Base-by-base conservation (phyloP, 306 rosid genomes). In the Gastrolobium villosum region DNA sequence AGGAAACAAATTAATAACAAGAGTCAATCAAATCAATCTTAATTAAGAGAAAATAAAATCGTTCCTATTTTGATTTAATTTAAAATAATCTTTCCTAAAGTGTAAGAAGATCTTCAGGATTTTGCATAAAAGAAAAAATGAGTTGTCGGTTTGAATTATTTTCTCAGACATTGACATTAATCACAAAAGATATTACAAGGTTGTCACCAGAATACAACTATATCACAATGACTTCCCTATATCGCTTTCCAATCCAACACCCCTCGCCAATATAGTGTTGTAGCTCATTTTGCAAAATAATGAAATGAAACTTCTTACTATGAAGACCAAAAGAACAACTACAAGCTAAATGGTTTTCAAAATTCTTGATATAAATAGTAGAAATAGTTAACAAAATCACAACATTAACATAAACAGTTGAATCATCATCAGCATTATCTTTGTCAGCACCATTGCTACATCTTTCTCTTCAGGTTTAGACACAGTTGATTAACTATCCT, bases 371-470 rank as follows among this genome's bases (percentile, higher is more conserved):
- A 36, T 37, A 37, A 20, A 20, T 10, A 9, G 53, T 3, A 72
- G 65, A 13, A 39, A 56, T 43, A 5, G 36, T 28, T 72, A n/a
- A 70, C 14, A 50, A 49, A 50, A 54, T 34, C n/a, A 49, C 5
- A 50, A 37, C n/a, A 9, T 34, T 50, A 50, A 39, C 76, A 71
- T 52, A 35, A 52, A 70, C n/a, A 70, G 36, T 4, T 35, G 36
- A 52, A 52, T 10, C 46, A 14, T 53, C 34, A n/a, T 36, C n/a
- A 7, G 31, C 7, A 63, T 63, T 15, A 39, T 63, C 36, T 26
- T 10, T 41, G 54, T 14, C 57, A 52, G 31, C 36, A 56, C 37
- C 65, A 57, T 57, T 57, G 14, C 15, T 57, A 32, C 15, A 54
- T 26, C 34, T 54, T 54, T 34, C 34, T 26, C 32, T 54, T 26